Percentiles rank a stretch among this genome's conserved stretches.
Evolutionary conservation across 2,329 filamentous ascomycete genomes (phyloP).

Genomic region (Penicillium sp.): DNA sequence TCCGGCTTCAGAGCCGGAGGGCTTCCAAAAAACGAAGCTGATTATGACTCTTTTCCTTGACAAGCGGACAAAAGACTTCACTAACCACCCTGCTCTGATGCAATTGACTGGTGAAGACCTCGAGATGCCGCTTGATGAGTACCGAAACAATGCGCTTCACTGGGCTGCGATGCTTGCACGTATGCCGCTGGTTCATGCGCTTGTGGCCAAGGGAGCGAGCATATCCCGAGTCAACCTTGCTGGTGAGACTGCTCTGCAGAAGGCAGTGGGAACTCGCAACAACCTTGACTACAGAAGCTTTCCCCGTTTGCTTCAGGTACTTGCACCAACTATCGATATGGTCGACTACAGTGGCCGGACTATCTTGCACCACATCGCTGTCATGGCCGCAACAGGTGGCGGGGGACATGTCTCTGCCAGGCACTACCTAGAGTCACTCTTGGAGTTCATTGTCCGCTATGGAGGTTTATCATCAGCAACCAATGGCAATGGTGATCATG

Average conservation of each 20-base stretch:
- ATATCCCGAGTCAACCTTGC: constrained; percentile 82
- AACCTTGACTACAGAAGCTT: constrained; percentile 89
- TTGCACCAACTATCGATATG: constrained; percentile 85
- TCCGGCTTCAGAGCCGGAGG: constrained; percentile 55
- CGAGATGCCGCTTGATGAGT: constrained; percentile 85
- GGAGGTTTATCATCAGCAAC: constrained; percentile 54
- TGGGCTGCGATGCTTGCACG: constrained; percentile 94
- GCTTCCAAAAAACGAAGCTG: constrained; percentile 73
- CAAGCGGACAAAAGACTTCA: constrained; percentile 62
- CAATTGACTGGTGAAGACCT: constrained; percentile 73
- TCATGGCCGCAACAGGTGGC: constrained; percentile 92
- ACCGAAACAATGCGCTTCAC: constrained; percentile 79
- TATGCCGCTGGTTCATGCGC: constrained; percentile 70
- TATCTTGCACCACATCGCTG: constrained; percentile 90
- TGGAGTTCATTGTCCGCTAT: constrained; percentile 91
- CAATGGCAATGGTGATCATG: constrained; percentile 30
- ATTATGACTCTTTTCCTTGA: constrained; percentile 81
- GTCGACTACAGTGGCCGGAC: constrained; percentile 85
- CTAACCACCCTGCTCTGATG: constrained; percentile 70
- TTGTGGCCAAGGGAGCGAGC: constrained; percentile 79
- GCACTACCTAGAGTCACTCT: constrained; percentile 89
- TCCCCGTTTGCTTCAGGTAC: constrained; percentile 78
- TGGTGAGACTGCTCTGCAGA: constrained; percentile 88
- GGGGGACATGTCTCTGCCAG: constrained; percentile 77
- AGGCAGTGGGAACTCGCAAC: constrained; percentile 88